Evolutionary conservation across 2,329 filamentous ascomycete species (phyloP).

Genomic region (Pleoardoris graminearum): DNA sequence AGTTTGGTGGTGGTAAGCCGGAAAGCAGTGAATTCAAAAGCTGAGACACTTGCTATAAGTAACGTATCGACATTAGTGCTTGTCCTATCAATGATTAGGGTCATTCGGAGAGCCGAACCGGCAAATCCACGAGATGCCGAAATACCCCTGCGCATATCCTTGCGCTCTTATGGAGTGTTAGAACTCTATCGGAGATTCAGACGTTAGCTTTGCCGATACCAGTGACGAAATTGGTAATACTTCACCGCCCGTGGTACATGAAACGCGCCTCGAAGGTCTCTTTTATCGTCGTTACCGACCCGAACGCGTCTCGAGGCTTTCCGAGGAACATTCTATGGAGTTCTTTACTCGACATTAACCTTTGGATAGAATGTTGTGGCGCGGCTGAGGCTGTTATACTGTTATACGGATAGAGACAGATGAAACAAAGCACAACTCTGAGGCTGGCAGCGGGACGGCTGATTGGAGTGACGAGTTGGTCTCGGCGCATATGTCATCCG

Average conservation of each 20-base stretch:
- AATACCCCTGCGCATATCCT: neutral
- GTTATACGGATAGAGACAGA: neutral
- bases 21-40: too few species aligned
- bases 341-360: too few species aligned
- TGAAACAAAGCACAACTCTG: slow-evolving; percentile 6
- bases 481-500: slow-evolving; percentile 14
- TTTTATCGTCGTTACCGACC: too few species aligned
- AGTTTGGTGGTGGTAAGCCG: too few species aligned
- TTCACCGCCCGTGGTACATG: too few species aligned
- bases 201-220: neutral
- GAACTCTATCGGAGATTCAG: neutral
- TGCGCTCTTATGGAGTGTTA: neutral
- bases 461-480: slow-evolving; percentile 16
- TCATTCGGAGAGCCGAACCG: too few species aligned
- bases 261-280: neutral
- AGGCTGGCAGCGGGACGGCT: neutral
- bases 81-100: too few species aligned
- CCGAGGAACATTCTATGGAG: too few species aligned
- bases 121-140: too few species aligned
- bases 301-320: too few species aligned
- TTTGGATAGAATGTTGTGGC: neutral
- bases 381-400: neutral
- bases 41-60: too few species aligned
- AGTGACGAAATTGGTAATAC: neutral
- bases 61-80: too few species aligned